phyloP scores from a whole-genome alignment of 805 yeast species.

The Ogataea degrootiae region DNA sequence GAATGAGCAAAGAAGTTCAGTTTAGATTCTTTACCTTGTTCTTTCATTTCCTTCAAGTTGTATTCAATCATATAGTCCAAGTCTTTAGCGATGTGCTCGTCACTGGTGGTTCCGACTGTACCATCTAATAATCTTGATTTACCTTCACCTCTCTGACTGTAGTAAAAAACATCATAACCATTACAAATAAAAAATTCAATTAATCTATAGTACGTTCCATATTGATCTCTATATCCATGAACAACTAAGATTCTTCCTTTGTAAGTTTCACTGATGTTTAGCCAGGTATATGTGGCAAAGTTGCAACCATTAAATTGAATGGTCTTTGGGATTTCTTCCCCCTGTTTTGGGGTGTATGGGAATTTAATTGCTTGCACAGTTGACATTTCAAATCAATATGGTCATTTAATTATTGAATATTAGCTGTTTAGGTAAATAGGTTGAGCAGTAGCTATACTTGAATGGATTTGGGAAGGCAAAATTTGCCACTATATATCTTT shows the following conservation, averaged over 20 bases:
- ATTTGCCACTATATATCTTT: too few species aligned
- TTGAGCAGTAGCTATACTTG: too few species aligned
- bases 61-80: slow-evolving; percentile 51
- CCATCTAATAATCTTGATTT: slow-evolving; percentile 49
- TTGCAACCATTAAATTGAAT: slow-evolving; percentile 17
- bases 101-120: slow-evolving; percentile 52
- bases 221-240: slow-evolving; percentile 70
- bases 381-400: not conserved
- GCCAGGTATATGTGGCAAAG: slow-evolving; percentile 20
- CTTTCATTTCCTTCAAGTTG: slow-evolving; percentile 33
- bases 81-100: slow-evolving; percentile 51
- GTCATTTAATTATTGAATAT: too few species aligned
- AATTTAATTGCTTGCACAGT: not conserved
- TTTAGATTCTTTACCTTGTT: slow-evolving; percentile 29
- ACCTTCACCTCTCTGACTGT: slow-evolving; percentile 77
- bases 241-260: slow-evolving; percentile 57
- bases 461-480: too few species aligned
- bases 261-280: slow-evolving; percentile 7
- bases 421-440: too few species aligned
- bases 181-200: slow-evolving; percentile 45
- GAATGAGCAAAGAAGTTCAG: slow-evolving; percentile 63
- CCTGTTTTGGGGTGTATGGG: not conserved
- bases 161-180: slow-evolving; percentile 65
- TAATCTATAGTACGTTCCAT: slow-evolving; percentile 42
- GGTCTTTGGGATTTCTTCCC: not conserved